These are phyloP conservation scores for Lodderomyces jiufengensis DNA, from an alignment of 1,139 yeast genomes.

Conservation along the genomic window DNA sequence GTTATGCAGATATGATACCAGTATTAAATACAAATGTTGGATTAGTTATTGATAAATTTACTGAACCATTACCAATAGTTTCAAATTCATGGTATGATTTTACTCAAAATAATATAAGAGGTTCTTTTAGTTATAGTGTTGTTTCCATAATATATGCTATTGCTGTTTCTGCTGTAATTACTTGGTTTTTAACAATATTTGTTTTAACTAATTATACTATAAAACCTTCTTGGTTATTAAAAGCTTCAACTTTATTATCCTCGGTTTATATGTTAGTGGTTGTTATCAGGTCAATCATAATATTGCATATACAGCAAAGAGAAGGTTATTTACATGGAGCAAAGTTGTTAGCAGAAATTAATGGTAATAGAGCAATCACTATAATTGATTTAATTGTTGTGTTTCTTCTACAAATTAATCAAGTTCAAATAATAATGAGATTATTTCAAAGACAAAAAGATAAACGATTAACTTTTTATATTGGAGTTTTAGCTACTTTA, in stretches of 20 bases:
- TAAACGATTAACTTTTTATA: conserved; percentile 58
- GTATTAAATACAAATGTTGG: conserved; percentile 42
- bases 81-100: conserved; percentile 39
- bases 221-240: conserved; percentile 49
- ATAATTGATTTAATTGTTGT: conserved; percentile 63
- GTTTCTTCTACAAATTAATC: conserved; percentile 62
- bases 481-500: conserved; percentile 57
- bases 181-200: conserved; percentile 60
- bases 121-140: conserved; percentile 53
- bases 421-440: conserved; percentile 73
- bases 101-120: conserved; percentile 27
- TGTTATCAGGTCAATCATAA: conserved; percentile 44
- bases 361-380: conserved; percentile 47
- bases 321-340: conserved; percentile 57
- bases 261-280: conserved; percentile 52
- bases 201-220: conserved; percentile 59
- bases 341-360: conserved; percentile 44
- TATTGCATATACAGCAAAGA: conserved; percentile 47
- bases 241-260: conserved; percentile 45
- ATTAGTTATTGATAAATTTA: conserved; percentile 23
- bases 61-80: conserved; percentile 38
- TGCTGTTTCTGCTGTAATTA: conserved; percentile 62
- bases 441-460: conserved; percentile 69
- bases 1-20: conserved; percentile 38
- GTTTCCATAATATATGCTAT: conserved; percentile 61